These are phyloP conservation scores for Venturia asperata DNA, from an alignment of 2,329 filamentous ascomycete species.

Conservation along the genomic window DNA sequence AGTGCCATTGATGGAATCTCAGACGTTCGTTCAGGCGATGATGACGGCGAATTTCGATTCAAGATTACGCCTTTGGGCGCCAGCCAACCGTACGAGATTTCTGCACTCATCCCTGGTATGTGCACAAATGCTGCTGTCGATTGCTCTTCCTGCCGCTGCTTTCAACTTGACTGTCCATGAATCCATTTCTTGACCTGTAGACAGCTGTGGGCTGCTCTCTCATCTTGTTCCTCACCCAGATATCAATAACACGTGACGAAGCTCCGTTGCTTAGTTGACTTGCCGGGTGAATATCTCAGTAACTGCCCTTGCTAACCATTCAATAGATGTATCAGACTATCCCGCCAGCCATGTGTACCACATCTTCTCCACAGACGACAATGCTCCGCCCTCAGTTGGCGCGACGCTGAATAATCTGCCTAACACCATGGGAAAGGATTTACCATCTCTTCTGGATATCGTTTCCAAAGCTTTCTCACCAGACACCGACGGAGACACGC, in stretches of 20 bases:
- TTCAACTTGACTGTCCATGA: neutral
- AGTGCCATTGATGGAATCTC: slow-evolving; percentile 42
- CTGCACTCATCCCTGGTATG: slow-evolving; percentile 32
- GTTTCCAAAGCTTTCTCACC: slow-evolving; percentile 36
- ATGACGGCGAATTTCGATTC: slow-evolving; percentile 67
- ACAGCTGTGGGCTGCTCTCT: neutral
- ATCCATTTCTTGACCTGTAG: neutral
- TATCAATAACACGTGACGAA: neutral
- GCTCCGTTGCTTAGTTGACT: neutral
- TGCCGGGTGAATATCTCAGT: neutral
- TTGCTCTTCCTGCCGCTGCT: neutral
- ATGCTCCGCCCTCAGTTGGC: slow-evolving; percentile 36
- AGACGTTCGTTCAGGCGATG: slow-evolving; percentile 53
- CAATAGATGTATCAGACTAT: slow-evolving; percentile 52
- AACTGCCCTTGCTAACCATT: neutral
- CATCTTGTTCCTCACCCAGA: neutral
- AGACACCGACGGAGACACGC: slow-evolving; percentile 25
- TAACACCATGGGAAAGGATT: slow-evolving; percentile 39
- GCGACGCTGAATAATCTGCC: slow-evolving; percentile 41
- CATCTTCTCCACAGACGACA: slow-evolving; percentile 46
- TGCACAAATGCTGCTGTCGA: neutral
- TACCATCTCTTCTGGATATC: slow-evolving; percentile 44
- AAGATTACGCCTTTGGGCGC: slow-evolving; percentile 37
- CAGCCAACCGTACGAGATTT: slow-evolving; percentile 27
- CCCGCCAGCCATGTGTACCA: slow-evolving; percentile 51